A percentile compares a stretch with the other conserved stretches of the same genome.
Conservation (phyloP, 495 filamentous ascomycete species). For the Aspergillus conjunctus region DNA sequence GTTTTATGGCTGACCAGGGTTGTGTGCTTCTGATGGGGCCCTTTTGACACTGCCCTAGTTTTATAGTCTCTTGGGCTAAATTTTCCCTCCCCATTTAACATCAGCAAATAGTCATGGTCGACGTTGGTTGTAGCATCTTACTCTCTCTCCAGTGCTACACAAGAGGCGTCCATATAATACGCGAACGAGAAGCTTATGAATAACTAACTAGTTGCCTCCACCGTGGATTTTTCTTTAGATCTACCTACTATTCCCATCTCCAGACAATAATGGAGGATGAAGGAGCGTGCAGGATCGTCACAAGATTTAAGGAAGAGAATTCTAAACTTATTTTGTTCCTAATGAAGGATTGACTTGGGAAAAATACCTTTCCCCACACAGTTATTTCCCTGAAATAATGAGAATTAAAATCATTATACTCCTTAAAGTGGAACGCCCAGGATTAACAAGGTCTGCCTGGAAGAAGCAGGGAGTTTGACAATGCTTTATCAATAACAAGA, state of each 20-base stretch:
- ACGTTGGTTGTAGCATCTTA: not conserved
- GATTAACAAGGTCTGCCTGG: not conserved
- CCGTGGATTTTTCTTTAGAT: not conserved
- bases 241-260: not conserved
- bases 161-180: not conserved
- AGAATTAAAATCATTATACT: too few relatives aligned
- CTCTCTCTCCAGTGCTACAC: not conserved
- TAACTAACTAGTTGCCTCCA: not conserved
- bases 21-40: not conserved
- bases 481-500: not conserved
- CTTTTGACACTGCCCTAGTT: not conserved
- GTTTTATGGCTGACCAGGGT: not conserved
- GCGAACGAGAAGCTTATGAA: not conserved
- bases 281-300: not conserved
- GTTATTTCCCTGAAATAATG: too few relatives aligned
- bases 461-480: not conserved
- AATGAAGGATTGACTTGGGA: too few relatives aligned
- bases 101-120: not conserved
- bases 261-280: not conserved
- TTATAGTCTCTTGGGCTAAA: not conserved
- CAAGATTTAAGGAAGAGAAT: not conserved
- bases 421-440: not conserved
- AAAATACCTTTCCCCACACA: too few relatives aligned
- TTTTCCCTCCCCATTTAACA: not conserved
- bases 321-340: too few relatives aligned